A percentile compares a stretch with the other conserved stretches of the same genome.
Conservation (phyloP, 352 stramenopile species). For the Phytophthora sp. region DNA sequence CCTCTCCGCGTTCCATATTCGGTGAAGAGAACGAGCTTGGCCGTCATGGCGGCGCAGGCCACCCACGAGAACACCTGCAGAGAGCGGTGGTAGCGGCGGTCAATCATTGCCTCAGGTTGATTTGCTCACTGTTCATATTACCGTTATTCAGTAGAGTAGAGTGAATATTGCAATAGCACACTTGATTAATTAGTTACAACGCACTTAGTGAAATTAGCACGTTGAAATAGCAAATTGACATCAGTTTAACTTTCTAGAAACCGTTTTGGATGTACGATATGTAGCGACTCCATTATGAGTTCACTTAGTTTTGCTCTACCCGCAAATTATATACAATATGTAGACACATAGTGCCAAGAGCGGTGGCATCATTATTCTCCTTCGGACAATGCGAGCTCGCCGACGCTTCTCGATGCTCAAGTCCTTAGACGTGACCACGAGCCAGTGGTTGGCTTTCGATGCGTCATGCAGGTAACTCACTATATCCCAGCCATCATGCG, state of each 20-base stretch:
- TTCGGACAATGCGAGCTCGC: slow-evolving; percentile 24
- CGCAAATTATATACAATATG: slow-evolving; percentile 45
- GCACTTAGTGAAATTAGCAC: no score
- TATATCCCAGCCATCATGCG: slow-evolving; percentile 65
- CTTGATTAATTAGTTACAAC: no score
- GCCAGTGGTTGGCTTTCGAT: slow-evolving; percentile 42
- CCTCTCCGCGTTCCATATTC: slow-evolving; percentile 69
- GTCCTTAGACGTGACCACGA: slow-evolving; percentile 59
- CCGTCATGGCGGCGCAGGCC: slow-evolving; percentile 77
- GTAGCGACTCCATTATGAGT: slow-evolving; percentile 6
- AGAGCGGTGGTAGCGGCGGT: slow-evolving; percentile 84
- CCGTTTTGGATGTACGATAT: background rate
- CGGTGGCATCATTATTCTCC: slow-evolving; percentile 23
- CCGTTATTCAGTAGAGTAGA: no score
- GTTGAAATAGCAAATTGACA: no score
- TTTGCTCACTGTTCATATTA: background rate
- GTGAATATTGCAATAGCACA: no score
- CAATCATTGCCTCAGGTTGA: slow-evolving; percentile 64
- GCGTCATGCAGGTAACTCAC: slow-evolving; percentile 65
- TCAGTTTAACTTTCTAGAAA: background rate
- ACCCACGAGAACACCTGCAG: slow-evolving; percentile 87
- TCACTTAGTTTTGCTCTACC: slow-evolving; percentile 21
- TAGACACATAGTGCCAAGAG: slow-evolving; percentile 30
- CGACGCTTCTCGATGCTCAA: slow-evolving; percentile 37
- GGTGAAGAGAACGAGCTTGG: slow-evolving; percentile 89